Evolutionary conservation across 225 moss, liverwort and hornwort species (phyloP).

Genomic region (Lunularia cruciata): DNA sequence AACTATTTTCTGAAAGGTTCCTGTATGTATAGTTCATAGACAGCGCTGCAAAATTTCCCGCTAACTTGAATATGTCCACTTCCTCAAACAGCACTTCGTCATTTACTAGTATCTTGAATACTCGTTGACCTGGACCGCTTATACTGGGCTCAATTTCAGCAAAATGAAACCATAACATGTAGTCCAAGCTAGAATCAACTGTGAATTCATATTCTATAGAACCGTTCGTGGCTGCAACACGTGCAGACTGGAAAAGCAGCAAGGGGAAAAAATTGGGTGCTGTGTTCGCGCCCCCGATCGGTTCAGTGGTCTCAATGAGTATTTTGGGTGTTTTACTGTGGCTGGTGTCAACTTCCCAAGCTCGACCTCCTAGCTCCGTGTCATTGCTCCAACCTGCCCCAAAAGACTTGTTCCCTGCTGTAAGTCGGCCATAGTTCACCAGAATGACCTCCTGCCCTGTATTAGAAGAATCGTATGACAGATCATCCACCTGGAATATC

Average conservation of each 20-base stretch:
- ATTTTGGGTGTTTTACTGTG: constrained; percentile 52
- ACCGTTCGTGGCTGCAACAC: constrained; percentile 37
- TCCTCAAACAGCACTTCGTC: constrained; percentile 30
- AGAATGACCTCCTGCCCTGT: constrained; percentile 75
- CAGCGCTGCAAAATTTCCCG: constrained; percentile 55
- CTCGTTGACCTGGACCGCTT: constrained; percentile 60
- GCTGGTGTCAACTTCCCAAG: constrained; percentile 63
- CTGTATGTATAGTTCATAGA: constrained; percentile 61
- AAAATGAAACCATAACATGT: constrained; percentile 90
- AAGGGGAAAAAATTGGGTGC: constrained; percentile 78
- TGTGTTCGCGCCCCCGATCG: constrained; percentile 36
- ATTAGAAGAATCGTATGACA: constrained; percentile 47
- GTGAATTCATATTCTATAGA: constrained; percentile 51
- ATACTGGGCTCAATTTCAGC: constrained; percentile 77
- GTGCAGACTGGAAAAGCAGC: constrained; percentile 71
- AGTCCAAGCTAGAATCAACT: constrained; percentile 84
- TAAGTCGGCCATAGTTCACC: constrained; percentile 74
- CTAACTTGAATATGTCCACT: constrained; percentile 64
- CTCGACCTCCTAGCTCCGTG: constrained; percentile 75
- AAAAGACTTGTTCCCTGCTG: constrained; percentile 61
- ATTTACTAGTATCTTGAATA: constrained; percentile 68
- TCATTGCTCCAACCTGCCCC: constrained; percentile 83
- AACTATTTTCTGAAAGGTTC: constrained; percentile 61
- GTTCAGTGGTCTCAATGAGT: constrained; percentile 37
- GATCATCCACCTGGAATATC: constrained; percentile 68